Evolutionary conservation across 2,329 filamentous ascomycete species (phyloP), one percentile per base, ranked within the genome.

Genomic region (Monilinia aucupariae): DNA sequence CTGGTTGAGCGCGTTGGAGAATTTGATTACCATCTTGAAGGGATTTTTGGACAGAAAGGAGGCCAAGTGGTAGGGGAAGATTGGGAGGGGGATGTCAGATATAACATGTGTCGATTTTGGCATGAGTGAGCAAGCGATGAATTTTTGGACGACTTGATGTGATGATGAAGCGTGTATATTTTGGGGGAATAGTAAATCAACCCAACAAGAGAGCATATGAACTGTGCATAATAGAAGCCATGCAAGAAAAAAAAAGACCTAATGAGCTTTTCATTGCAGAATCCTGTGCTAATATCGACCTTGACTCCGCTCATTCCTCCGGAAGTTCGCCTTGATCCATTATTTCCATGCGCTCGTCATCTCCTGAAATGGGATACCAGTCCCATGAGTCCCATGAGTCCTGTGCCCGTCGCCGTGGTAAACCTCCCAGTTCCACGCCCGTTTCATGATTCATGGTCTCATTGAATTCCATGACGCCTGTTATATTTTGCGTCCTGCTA

Each of bases 1-100:
- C 67, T 97, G 93, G 83, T 80, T 97, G 66, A 79, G 77, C n/a
- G 85, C 88, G 10, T 79, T 97, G 71, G 87, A 94, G 79, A 86
- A 87, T 76, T 82, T 88, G 70, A 87, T 97, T 55, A 78, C 71
- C n/a, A 92, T 96, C 70, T 78, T 97, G 74, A 85, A 88, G 74
- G 76, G 75, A 52, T 89, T 89, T 74, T 75, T 84, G 75, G 78
- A 74, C 45, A 78, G 75, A 62, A 81, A 82, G 74, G 81, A 85
- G 66, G 71, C 71, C 1, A 74, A 75, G 69, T 75, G 72, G 73
- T 75, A 74, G 6, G 27, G 27, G 27, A 30, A 30, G 67, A 66
- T 64, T 25, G 27, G 22, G 10, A 37, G 15, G 32, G n/a, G 50
- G 8, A 55, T 39, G 53, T n/a, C 30, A 10, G 34, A 25, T 4